A percentile compares a stretch with the other conserved stretches of the same genome.
phyloP scores from a whole-genome alignment of 2,329 filamentous ascomycete genomes.

The Paraphoma chrysanthemicola region DNA sequence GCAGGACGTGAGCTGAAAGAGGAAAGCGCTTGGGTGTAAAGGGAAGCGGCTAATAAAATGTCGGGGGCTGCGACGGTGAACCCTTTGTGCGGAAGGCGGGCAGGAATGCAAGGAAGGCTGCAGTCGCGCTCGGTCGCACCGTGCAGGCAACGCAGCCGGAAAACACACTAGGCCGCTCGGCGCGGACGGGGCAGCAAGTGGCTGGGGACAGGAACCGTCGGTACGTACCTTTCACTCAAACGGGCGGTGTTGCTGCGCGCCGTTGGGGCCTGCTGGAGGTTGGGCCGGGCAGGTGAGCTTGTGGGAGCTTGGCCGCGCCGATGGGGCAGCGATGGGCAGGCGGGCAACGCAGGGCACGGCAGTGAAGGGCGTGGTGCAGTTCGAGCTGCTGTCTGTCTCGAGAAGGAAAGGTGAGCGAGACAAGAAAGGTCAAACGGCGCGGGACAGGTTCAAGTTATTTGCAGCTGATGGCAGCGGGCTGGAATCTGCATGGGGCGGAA shows the following conservation, averaged over 20 bases:
- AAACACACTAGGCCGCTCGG: constrained; percentile 8
- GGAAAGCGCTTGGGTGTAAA: constrained; percentile 43
- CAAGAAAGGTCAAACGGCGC: constrained; percentile 47
- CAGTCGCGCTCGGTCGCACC: constrained; percentile 36
- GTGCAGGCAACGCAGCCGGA: constrained; percentile 21
- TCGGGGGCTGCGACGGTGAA: constrained; percentile 40
- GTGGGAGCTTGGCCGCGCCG: constrained; percentile 28
- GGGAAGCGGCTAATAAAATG: constrained; percentile 33
- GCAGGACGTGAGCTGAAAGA: constrained; percentile 40
- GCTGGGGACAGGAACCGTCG: constrained; percentile 1
- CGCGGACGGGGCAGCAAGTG: background rate
- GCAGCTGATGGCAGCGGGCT: constrained; percentile 14
- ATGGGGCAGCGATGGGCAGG: constrained; percentile 24
- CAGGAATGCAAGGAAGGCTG: constrained; percentile 46
- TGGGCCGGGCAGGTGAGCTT: background rate
- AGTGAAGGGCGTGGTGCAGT: constrained; percentile 33
- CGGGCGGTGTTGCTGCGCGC: constrained; percentile 4
- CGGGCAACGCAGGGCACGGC: constrained; percentile 21
- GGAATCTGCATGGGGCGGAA: constrained; percentile 28
- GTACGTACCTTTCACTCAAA: background rate
- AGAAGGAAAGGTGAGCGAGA: constrained; percentile 47
- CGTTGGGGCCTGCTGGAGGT: constrained; percentile 14
- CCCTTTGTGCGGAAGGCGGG: constrained; percentile 32
- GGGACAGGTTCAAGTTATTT: constrained; percentile 17
- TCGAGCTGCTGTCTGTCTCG: constrained; percentile 42